A percentile compares a stretch with the other conserved stretches of the same genome.
Evolutionary conservation across 2,329 filamentous ascomycete genomes (phyloP).

Genomic region (Alternaria triticina): DNA sequence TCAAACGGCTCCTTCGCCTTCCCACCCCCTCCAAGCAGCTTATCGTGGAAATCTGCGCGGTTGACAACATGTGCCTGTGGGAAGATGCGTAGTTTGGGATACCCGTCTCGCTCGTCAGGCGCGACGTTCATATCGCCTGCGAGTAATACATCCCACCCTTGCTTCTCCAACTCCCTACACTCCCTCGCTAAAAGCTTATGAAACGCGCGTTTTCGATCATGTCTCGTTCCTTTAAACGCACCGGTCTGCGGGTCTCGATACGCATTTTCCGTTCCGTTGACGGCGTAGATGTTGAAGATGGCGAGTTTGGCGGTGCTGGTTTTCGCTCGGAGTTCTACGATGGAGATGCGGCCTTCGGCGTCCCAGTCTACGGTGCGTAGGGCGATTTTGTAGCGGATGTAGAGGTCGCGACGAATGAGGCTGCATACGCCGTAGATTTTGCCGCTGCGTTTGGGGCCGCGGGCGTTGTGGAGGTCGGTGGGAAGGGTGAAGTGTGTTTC

Average conservation of each 20-base stretch:
- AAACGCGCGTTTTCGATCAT: slow-evolving; percentile 59
- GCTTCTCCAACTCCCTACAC: slow-evolving; percentile 49
- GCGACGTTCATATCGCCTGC: slow-evolving; percentile 63
- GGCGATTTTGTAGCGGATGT: background rate
- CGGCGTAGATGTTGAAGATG: slow-evolving; percentile 61
- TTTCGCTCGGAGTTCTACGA: slow-evolving; percentile 48
- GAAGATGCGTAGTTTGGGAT: slow-evolving; percentile 55
- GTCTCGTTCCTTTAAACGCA: slow-evolving; percentile 52
- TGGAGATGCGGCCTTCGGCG: slow-evolving; percentile 58
- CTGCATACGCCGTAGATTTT: slow-evolving; percentile 61
- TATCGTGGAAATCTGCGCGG: slow-evolving; percentile 57
- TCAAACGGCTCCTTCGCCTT: slow-evolving; percentile 21
- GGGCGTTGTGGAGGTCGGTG: slow-evolving; percentile 57
- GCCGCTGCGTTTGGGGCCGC: slow-evolving; percentile 52
- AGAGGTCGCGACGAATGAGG: slow-evolving; percentile 56
- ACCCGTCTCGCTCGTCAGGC: slow-evolving; percentile 51
- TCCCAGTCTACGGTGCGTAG: slow-evolving; percentile 57
- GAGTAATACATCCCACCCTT: slow-evolving; percentile 55
- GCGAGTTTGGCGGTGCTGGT: slow-evolving; percentile 43
- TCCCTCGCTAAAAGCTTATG: slow-evolving; percentile 56
- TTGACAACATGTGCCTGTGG: slow-evolving; percentile 59
- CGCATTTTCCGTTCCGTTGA: slow-evolving; percentile 58
- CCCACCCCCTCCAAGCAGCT: slow-evolving; percentile 50
- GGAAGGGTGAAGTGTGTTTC: slow-evolving; percentile 56
- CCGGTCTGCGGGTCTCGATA: slow-evolving; percentile 57